These are phyloP conservation scores for Dissophora globulifera DNA, from an alignment of 192 early-diverging fungal genomes.

Conservation along the genomic window DNA sequence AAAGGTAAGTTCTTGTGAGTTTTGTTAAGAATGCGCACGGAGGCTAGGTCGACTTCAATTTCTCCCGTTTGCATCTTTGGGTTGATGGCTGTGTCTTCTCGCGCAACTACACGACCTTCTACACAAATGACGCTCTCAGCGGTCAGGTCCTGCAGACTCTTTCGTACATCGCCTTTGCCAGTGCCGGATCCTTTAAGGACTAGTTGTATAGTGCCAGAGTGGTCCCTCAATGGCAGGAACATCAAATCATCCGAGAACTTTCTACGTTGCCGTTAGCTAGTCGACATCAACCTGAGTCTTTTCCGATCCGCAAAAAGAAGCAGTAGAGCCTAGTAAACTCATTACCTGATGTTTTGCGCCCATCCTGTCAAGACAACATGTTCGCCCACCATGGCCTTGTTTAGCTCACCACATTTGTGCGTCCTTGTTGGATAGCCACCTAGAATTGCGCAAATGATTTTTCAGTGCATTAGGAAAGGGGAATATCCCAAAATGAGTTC, in stretches of 20 bases:
- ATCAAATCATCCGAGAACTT: slow-evolving; percentile 75
- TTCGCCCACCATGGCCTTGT: slow-evolving; percentile 65
- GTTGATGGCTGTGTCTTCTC: slow-evolving; percentile 64
- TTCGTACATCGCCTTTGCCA: slow-evolving; percentile 15
- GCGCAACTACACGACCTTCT: slow-evolving; percentile 68
- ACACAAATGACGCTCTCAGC: slow-evolving; percentile 80
- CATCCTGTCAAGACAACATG: slow-evolving; percentile 80
- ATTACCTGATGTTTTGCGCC: slow-evolving; percentile 72
- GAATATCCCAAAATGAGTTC: too few relatives aligned
- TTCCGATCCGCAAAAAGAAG: not conserved
- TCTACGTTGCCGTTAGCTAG: slow-evolving; percentile 36
- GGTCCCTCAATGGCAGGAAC: slow-evolving; percentile 85
- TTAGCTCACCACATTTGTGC: slow-evolving; percentile 85
- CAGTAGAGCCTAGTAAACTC: too few relatives aligned
- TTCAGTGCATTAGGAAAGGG: too few relatives aligned
- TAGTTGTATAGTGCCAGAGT: slow-evolving; percentile 79
- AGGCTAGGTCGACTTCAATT: slow-evolving; percentile 76
- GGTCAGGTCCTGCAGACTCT: slow-evolving; percentile 62
- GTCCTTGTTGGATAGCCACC: slow-evolving; percentile 65
- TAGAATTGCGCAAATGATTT: not conserved
- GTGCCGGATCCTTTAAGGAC: slow-evolving; percentile 57
- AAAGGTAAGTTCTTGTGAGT: slow-evolving; percentile 72
- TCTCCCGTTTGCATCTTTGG: slow-evolving; percentile 64
- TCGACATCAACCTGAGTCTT: not conserved
- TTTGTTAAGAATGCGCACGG: slow-evolving; percentile 74